phyloP scores from a whole-genome alignment of 306 rosid species.

The Abrus precatorius region DNA sequence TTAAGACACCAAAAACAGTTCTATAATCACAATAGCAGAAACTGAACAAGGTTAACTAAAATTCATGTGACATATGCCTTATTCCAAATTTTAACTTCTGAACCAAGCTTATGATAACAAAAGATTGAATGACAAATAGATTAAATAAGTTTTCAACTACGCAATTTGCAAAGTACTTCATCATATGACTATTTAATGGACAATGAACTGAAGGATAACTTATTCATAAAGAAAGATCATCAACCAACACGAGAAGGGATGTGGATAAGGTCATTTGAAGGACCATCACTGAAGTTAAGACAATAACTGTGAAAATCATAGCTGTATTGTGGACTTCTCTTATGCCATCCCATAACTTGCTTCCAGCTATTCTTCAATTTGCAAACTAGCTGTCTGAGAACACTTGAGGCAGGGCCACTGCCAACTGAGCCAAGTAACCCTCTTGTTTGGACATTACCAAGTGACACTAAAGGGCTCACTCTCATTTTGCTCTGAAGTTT shows the following conservation, averaged over 20 bases:
- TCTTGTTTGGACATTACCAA: slow-evolving; percentile 52
- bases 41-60: neutral
- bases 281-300: slow-evolving; percentile 74
- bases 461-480: slow-evolving; percentile 53
- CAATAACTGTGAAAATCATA: slow-evolving; percentile 79
- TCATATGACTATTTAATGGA: neutral
- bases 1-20: neutral
- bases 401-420: slow-evolving; percentile 43
- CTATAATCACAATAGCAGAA: neutral
- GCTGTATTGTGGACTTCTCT: slow-evolving; percentile 52
- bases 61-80: slow-evolving; percentile 10
- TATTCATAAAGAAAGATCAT: slow-evolving; percentile 38
- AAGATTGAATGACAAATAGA: neutral
- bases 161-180: neutral
- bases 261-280: slow-evolving; percentile 19
- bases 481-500: slow-evolving; percentile 54
- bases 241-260: slow-evolving; percentile 32
- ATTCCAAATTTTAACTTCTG: neutral
- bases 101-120: neutral
- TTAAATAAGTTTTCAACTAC: neutral
- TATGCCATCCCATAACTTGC: slow-evolving; percentile 51
- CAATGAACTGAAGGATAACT: neutral
- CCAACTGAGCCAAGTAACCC: slow-evolving; percentile 29
- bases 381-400: slow-evolving; percentile 52
- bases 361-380: slow-evolving; percentile 70